Conservation (phyloP, 345 rosid species). For the Ailanthus altissimus region DNA sequence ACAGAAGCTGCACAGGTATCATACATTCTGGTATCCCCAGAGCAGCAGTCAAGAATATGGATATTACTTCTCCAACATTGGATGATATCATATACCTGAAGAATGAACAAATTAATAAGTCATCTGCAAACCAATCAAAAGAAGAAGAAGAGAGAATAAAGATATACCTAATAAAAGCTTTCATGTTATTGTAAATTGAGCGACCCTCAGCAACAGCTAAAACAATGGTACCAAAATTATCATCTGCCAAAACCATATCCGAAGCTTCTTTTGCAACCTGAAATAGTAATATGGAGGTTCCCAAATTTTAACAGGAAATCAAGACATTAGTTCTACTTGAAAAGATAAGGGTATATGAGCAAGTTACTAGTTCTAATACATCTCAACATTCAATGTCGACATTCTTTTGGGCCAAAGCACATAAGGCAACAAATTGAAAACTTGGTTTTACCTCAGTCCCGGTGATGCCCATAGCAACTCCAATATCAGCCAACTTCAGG, state of each 20-base stretch:
- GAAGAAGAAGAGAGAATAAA: slow-evolving; percentile 7
- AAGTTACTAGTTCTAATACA: slow-evolving; percentile 5
- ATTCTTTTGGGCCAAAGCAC: background rate
- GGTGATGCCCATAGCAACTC: slow-evolving; percentile 96
- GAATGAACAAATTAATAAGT: slow-evolving; percentile 15
- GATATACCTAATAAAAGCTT: slow-evolving; percentile 82
- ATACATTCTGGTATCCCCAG: slow-evolving; percentile 89
- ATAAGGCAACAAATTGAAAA: background rate
- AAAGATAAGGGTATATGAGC: background rate
- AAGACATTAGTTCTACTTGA: background rate
- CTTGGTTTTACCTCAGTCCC: slow-evolving; percentile 76
- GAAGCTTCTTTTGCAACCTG: slow-evolving; percentile 99
- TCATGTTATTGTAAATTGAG: slow-evolving; percentile 87
- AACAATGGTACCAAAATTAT: slow-evolving; percentile 83
- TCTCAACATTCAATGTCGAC: background rate
- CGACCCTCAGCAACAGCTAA: slow-evolving; percentile 91
- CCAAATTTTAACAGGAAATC: background rate
- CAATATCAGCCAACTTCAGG: slow-evolving; percentile 90
- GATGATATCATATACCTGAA: slow-evolving; percentile 96
- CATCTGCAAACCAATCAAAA: slow-evolving; percentile 6
- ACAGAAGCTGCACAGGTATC: slow-evolving; percentile 94
- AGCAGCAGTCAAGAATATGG: slow-evolving; percentile 84
- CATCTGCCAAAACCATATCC: slow-evolving; percentile 95
- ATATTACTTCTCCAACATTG: slow-evolving; percentile 91
- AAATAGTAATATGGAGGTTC: slow-evolving; percentile 1